Base-by-base conservation (phyloP, 805 yeast genomes). In the Wickerhamiella azyma region DNA sequence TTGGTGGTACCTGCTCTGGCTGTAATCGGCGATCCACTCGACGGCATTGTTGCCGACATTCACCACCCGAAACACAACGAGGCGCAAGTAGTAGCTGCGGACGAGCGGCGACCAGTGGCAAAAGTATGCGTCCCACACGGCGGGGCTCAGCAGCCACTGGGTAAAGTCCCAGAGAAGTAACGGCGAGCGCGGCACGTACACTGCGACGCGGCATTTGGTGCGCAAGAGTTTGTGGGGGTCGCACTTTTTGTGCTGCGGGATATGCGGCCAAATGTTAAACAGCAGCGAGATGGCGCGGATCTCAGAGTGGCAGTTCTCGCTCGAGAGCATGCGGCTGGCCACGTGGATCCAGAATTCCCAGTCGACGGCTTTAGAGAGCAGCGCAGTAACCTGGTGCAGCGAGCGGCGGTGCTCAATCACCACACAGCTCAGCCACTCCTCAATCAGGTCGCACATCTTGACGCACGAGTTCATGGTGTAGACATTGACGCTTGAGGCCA, bases 41-140 rank as follows among this genome's bases (percentile, higher is more conserved):
- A 33, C 26, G 19, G 53, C 49, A 6, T 50, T 56, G 2, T 55
- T 32, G 9, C 61, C 63, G 2, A 58, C 63, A 1, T 61, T 57
- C 2, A 59, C 60, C 38, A 79, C 60, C 51, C 84, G 72, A 81
- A 89, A 85, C 41, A 83, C 69, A 14, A 85, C 49, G 18, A 85
- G 66, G 36, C 86, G 66, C 41, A 74, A 67, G 59, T 77, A 85
- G 55, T 77, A 81, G 3, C 81, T 71, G 32, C 94, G 66, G 19
- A 83, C 77, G 14, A 84, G 60, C 2, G 94, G 86, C 55, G 77
- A 74, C 85, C 94, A 85, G 61, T 85, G 94, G 33, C 78, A 72
- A 55, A 85, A 76, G 50, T 72, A 74, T 41, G 67, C 64, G 29
- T 61, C 61, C 80, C 88, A 83, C 29, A 66, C 63, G 1, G 57